Evolutionary conservation across 75 land plant genomes (phyloP).

Genomic region (Gnetum montanum): DNA sequence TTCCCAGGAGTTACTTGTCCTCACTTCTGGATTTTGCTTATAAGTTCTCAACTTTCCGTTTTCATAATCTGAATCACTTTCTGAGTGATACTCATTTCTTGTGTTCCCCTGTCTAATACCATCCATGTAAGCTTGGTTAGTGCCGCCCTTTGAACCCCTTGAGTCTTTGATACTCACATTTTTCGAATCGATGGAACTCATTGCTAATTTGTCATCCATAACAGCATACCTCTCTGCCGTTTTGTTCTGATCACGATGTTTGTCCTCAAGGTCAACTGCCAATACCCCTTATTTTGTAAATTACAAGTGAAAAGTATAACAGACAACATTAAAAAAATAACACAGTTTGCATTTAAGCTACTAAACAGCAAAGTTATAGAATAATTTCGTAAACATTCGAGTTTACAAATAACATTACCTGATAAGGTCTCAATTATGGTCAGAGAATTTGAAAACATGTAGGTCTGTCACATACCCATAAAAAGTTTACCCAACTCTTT

Average conservation of each 20-base stretch:
- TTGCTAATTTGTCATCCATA: neutral
- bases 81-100: constrained; percentile 12
- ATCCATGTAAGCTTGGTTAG: too few relatives aligned
- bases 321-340: too few relatives aligned
- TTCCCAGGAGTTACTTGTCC: neutral
- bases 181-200: neutral
- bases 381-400: too few relatives aligned
- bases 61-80: constrained; percentile 21
- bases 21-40: constrained; percentile 10
- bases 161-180: too few relatives aligned
- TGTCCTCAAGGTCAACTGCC: constrained; percentile 41
- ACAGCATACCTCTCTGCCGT: too few relatives aligned
- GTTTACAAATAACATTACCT: too few relatives aligned
- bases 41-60: constrained; percentile 2
- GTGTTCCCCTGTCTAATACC: too few relatives aligned
- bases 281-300: too few relatives aligned
- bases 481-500: neutral
- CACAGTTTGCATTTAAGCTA: too few relatives aligned
- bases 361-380: too few relatives aligned
- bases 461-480: constrained; percentile 44
- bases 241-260: constrained; percentile 23
- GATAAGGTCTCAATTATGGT: constrained; percentile 71
- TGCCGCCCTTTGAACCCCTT: too few relatives aligned
- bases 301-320: neutral
- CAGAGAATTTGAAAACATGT: constrained; percentile 61